Evolutionary conservation across 192 early-diverging fungal genomes (phyloP).

Genomic region (Lobosporangium transversale): DNA sequence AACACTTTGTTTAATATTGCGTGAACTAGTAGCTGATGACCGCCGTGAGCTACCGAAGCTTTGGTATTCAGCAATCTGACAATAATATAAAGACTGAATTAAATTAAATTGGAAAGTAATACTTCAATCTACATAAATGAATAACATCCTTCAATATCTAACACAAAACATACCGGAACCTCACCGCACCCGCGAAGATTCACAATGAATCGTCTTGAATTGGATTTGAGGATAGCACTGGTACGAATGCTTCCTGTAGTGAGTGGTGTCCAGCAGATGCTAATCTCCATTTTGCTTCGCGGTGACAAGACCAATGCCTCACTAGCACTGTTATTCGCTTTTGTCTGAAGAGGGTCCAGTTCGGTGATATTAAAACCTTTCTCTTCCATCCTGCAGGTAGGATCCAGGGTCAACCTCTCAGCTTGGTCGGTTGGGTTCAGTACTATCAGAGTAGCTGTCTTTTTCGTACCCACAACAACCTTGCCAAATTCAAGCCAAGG

Average conservation of each 20-base stretch:
- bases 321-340: background rate
- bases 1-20: background rate
- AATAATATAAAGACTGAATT: background rate
- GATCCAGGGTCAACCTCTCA: slow-evolving; percentile 19
- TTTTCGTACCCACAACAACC: slow-evolving; percentile 32
- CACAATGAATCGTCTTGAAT: slow-evolving; percentile 27
- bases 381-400: slow-evolving; percentile 41
- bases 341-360: slow-evolving; percentile 28
- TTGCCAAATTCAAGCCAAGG: slow-evolving; percentile 52
- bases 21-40: background rate
- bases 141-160: background rate
- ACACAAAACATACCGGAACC: slow-evolving; percentile 25
- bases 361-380: slow-evolving; percentile 44
- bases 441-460: slow-evolving; percentile 13
- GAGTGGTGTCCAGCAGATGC: slow-evolving; percentile 38
- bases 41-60: slow-evolving; percentile 19
- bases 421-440: slow-evolving; percentile 22
- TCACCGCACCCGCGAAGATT: slow-evolving; percentile 42
- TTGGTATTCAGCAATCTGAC: slow-evolving; percentile 32
- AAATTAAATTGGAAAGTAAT: background rate
- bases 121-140: background rate
- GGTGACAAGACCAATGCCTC: slow-evolving; percentile 14
- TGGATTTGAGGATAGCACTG: slow-evolving; percentile 33
- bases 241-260: slow-evolving; percentile 23
- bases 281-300: slow-evolving; percentile 25